Base-by-base conservation (phyloP, 495 filamentous ascomycete genomes). In the Tuber brumale region DNA sequence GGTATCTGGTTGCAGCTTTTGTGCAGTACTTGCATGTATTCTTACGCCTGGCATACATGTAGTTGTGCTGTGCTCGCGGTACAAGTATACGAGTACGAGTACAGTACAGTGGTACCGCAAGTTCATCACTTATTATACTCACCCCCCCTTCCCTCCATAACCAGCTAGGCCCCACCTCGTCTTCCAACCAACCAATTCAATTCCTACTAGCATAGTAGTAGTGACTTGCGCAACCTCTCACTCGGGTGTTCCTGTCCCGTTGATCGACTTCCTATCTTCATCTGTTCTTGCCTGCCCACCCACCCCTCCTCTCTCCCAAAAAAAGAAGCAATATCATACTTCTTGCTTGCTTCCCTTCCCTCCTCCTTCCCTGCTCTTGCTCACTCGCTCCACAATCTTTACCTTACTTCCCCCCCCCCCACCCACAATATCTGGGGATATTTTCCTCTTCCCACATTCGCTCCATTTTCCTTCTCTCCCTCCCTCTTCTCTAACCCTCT, bases 251-350 rank as follows among this genome's bases (percentile, higher is more conserved):
- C 57, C 57, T 66, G 57, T 66, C 57, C 57, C 57, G 57, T 31
- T 31, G 57, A 66, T 66, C 57, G 12, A 31, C 57, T 66, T 66
- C 57, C 57, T n/a, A 31, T 66, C n/a, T 61, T 66, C 57, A 31
- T 66, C 57, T 66, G 27, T 3, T 66, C 31, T 66, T 66, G 57
- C 57, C 31, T 66, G 57, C 10, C 57, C n/a, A 16, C 23, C 51
- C 51, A 23, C 51, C 14, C 57, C 57, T 66, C 57, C 57, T n/a
- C 27, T 61, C 51, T 31, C 57, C 57, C 57, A 14, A 66, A 66
- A 66, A 66, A 66, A 31, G 57, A 66, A 66, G 57, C 57, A 66
- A 18, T 66, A n/a, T n/a, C n/a, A n/a, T n/a, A 66, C 57, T 66
- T 27, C 57, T 66, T 61, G 51, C 48, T 57, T 57, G 23, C n/a